Conservation (phyloP, 495 filamentous ascomycete species). For the Xylaria palmicola region DNA sequence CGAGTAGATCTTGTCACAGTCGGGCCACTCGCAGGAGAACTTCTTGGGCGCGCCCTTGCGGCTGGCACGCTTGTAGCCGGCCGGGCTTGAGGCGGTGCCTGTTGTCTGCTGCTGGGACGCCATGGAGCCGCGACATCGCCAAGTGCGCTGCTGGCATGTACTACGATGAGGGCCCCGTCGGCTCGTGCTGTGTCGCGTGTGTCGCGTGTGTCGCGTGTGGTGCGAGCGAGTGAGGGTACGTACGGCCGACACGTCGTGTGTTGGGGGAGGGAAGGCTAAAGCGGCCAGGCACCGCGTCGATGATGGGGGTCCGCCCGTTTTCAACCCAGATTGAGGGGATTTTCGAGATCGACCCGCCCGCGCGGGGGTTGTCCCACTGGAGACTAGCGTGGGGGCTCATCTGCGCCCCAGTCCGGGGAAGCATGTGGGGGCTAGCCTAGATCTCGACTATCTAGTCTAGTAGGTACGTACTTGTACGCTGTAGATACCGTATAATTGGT, state of each 20-base stretch:
- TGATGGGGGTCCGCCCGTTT: slow-evolving; percentile 33
- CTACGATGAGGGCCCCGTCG: too few relatives aligned
- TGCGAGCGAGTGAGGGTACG: too few relatives aligned
- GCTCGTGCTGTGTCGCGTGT: too few relatives aligned
- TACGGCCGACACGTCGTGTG: neutral
- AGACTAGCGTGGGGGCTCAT: slow-evolving; percentile 1
- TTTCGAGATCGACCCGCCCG: neutral
- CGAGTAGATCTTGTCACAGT: slow-evolving; percentile 92
- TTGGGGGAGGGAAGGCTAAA: slow-evolving; percentile 16
- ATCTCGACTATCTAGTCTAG: too few relatives aligned
- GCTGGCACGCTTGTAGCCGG: slow-evolving; percentile 49
- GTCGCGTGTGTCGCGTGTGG: too few relatives aligned
- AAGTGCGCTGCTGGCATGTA: slow-evolving; percentile 15
- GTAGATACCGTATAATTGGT: too few relatives aligned
- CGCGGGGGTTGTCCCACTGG: neutral
- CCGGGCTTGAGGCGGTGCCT: slow-evolving; percentile 11
- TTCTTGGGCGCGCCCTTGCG: slow-evolving; percentile 48
- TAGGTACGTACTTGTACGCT: too few relatives aligned
- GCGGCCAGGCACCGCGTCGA: slow-evolving; percentile 9
- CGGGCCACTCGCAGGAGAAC: slow-evolving; percentile 80
- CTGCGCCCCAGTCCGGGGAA: neutral
- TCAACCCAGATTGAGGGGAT: slow-evolving; percentile 13
- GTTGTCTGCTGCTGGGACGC: slow-evolving; percentile 31
- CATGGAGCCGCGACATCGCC: slow-evolving; percentile 34
- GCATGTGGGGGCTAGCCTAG: neutral